Evolutionary conservation across 768 basidiomycete species (phyloP), one percentile per base, ranked within the genome.

Genomic region (Mycena chlorophos): DNA sequence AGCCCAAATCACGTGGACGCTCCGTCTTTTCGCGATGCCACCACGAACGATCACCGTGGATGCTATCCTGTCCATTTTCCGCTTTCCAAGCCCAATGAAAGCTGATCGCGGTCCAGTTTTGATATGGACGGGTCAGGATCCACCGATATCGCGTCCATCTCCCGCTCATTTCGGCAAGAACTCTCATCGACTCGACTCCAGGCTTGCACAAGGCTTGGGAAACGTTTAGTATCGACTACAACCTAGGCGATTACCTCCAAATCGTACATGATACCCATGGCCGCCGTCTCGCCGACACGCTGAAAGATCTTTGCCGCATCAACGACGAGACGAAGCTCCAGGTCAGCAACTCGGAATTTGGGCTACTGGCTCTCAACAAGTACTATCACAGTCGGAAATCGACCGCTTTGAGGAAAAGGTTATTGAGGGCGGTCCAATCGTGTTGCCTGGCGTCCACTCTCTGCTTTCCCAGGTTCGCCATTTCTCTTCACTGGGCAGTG

Each of bases 141-240:
- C 26, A 25, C 16, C 13, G 45, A 34, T 22, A 53, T 54, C 43
- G 20, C 54, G 6, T 37, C 37, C 28, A 49, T 53, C 23, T 31
- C 23, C n/a, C 25, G 22, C 51, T 51, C 57, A 50, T n/a, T 13
- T 45, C 51, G 45, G 28, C 13, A 64, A 89, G 87, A 38, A 90
- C 87, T 5, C 78, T 88, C 55, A 82, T 88, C 65, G 90, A 93
- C 71, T 91, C 90, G 2, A 93, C 91, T 4, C 89, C 89, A 1
- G 92, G 91, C 3, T 87, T 93, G n/a, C 60, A 84, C 49, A 79
- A 79, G 56, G 87, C 89, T 6, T 94, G 92, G 92, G 74, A 81
- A 48, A 81, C 73, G 42, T 94, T 91, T 66, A 52, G 56, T 26
- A n/a, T 14, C 27, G 30, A 49, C 48, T 30, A 49, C 19, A 49